These are phyloP conservation scores for Cymbidium sinense DNA, from an alignment of 106 monocot genomes.

Conservation along the genomic window DNA sequence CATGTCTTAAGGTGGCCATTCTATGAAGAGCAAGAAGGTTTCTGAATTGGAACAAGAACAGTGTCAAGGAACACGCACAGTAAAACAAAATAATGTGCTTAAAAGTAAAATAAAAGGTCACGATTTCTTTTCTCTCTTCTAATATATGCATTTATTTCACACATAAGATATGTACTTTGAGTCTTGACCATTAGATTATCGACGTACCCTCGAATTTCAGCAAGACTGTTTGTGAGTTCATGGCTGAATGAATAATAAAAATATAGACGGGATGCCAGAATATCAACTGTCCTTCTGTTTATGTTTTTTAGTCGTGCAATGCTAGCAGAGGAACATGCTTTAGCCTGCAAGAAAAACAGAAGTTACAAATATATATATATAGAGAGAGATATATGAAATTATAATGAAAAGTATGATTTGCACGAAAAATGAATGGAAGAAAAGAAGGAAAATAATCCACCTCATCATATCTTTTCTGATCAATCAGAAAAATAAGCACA, in stretches of 20 bases:
- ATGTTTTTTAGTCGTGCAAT: constrained; percentile 82
- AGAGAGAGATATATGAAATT: neutral
- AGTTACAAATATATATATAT: no score
- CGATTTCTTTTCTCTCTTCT: no score
- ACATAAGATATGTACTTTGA: neutral
- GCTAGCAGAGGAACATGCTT: constrained; percentile 80
- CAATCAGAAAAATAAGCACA: constrained; percentile 90
- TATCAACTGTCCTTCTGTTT: constrained; percentile 96
- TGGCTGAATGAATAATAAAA: constrained; percentile 88
- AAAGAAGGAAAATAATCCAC: constrained; percentile 20
- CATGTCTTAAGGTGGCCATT: constrained; percentile 88
- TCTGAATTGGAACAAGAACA: constrained; percentile 26
- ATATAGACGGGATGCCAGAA: constrained; percentile 78
- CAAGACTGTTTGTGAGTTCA: constrained; percentile 85
- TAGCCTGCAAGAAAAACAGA: constrained; percentile 58
- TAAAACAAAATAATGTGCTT: no score
- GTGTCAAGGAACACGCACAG: neutral
- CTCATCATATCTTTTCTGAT: constrained; percentile 84
- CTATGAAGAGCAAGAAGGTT: constrained; percentile 63
- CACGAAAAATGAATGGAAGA: neutral
- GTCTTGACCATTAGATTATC: neutral
- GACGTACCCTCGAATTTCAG: constrained; percentile 98
- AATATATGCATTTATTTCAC: neutral
- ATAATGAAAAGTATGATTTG: neutral
- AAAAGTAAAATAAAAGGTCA: no score